phyloP scores from a whole-genome alignment of 345 rosid genomes.

The Carallia pectinifolia region DNA sequence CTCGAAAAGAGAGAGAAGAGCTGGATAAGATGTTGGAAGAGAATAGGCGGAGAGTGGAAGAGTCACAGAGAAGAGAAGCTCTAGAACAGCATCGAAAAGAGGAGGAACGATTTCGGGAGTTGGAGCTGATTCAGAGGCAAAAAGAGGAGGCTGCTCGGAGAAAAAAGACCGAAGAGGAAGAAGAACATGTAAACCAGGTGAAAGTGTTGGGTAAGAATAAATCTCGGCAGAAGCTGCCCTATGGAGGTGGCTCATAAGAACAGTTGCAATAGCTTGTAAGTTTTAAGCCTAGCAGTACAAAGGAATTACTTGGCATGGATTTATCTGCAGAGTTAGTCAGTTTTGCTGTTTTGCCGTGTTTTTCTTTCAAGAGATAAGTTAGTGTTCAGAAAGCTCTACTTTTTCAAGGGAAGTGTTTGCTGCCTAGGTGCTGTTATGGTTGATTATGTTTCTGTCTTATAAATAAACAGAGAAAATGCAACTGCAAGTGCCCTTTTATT shows the following conservation, averaged over 20 bases:
- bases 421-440: too few relatives aligned
- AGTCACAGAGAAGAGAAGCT: conserved; percentile 80
- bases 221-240: conserved; percentile 48
- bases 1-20: conserved; percentile 77
- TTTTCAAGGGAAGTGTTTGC: too few relatives aligned
- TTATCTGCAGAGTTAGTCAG: too few relatives aligned
- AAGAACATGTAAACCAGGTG: conserved; percentile 49
- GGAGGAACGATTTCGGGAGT: conserved; percentile 72
- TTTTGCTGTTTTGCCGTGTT: too few relatives aligned
- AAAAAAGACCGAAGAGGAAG: conserved; percentile 62
- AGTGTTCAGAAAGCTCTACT: too few relatives aligned
- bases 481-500: too few relatives aligned
- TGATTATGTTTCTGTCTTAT: too few relatives aligned
- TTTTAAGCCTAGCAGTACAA: too few relatives aligned
- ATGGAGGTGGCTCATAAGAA: conserved; percentile 35
- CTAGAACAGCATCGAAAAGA: conserved; percentile 74
- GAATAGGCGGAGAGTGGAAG: conserved; percentile 80
- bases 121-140: conserved; percentile 73
- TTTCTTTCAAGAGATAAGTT: too few relatives aligned
- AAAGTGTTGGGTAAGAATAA: conserved; percentile 42
- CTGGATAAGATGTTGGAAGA: conserved; percentile 87
- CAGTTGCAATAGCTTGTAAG: too few relatives aligned
- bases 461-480: too few relatives aligned
- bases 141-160: conserved; percentile 76
- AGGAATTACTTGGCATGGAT: too few relatives aligned